These are phyloP conservation scores for Hamamelis virginiana DNA, from an alignment of 164 flowering plant genomes.

Conservation along the genomic window DNA sequence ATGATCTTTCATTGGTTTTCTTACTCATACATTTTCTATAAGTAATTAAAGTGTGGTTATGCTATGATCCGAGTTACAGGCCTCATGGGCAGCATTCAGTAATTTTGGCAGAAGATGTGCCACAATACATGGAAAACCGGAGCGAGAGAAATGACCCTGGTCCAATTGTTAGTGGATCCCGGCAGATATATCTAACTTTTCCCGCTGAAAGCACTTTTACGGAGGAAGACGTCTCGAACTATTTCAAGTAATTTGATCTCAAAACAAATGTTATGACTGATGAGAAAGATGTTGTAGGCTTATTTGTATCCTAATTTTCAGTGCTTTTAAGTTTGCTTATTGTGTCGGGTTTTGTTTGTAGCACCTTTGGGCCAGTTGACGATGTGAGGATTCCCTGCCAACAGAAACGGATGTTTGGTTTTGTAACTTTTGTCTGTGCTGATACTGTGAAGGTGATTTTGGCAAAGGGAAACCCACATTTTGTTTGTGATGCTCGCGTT, in stretches of 20 bases:
- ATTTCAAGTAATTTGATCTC: slow-evolving; percentile 58
- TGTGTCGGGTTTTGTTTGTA: slow-evolving; percentile 20
- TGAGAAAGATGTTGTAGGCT: neutral
- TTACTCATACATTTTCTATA: neutral
- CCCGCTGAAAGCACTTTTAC: slow-evolving; percentile 92
- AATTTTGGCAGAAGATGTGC: slow-evolving; percentile 76
- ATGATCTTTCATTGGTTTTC: neutral
- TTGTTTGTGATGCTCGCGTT: slow-evolving; percentile 86
- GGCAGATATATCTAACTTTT: slow-evolving; percentile 91
- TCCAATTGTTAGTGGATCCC: slow-evolving; percentile 62
- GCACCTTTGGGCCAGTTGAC: slow-evolving; percentile 81
- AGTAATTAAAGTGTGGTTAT: neutral
- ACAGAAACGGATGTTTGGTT: slow-evolving; percentile 90
- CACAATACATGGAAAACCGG: slow-evolving; percentile 50
- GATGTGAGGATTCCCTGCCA: slow-evolving; percentile 98
- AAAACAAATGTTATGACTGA: neutral
- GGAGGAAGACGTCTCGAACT: slow-evolving; percentile 83
- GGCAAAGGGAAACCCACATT: slow-evolving; percentile 81
- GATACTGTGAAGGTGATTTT: slow-evolving; percentile 72
- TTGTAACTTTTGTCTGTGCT: slow-evolving; percentile 73
- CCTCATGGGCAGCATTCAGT: slow-evolving; percentile 94
- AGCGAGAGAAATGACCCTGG: slow-evolving; percentile 67
- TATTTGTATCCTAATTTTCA: neutral
- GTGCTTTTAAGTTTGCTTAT: neutral
- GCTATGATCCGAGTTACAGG: slow-evolving; percentile 38